A percentile compares a stretch with the other conserved stretches of the same genome.
These are phyloP conservation scores for Heliophila coronopifolia DNA, from an alignment of 441 rosid genomes.

Conservation along the genomic window DNA sequence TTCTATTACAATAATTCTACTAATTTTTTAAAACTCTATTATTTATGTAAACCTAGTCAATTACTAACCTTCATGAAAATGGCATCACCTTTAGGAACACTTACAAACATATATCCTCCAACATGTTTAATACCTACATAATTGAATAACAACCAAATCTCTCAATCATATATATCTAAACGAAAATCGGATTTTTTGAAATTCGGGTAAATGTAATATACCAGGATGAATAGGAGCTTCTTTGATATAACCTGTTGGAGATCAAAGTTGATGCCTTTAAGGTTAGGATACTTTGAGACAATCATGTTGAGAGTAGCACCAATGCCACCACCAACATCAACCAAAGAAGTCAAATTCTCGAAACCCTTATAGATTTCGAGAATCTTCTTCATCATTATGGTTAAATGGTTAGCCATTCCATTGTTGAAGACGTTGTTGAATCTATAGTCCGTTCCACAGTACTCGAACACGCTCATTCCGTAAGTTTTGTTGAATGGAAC, in stretches of 20 bases:
- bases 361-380: conserved; percentile 34
- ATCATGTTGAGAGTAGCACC: conserved; percentile 30
- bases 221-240: conserved; percentile 31
- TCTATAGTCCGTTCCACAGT: conserved; percentile 29
- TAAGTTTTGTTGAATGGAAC: conserved; percentile 30
- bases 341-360: conserved; percentile 25
- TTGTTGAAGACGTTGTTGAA: conserved; percentile 30
- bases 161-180: too few relatives aligned
- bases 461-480: conserved; percentile 34
- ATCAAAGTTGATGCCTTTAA: conserved; percentile 35
- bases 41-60: too few relatives aligned
- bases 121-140: conserved; percentile 27
- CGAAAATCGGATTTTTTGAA: background rate
- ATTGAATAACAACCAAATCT: background rate
- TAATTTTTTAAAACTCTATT: too few relatives aligned
- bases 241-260: conserved; percentile 31
- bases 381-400: conserved; percentile 26
- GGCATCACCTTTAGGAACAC: conserved; percentile 31
- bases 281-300: conserved; percentile 29
- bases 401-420: conserved; percentile 31
- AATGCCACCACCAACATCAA: conserved; percentile 36
- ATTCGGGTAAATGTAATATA: background rate
- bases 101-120: conserved; percentile 34
- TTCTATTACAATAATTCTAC: too few relatives aligned
- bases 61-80: conserved; percentile 36